Evolutionary conservation across 192 early-diverging fungal species (phyloP).

Genomic region (Gryganskiella cystojenkinii): DNA sequence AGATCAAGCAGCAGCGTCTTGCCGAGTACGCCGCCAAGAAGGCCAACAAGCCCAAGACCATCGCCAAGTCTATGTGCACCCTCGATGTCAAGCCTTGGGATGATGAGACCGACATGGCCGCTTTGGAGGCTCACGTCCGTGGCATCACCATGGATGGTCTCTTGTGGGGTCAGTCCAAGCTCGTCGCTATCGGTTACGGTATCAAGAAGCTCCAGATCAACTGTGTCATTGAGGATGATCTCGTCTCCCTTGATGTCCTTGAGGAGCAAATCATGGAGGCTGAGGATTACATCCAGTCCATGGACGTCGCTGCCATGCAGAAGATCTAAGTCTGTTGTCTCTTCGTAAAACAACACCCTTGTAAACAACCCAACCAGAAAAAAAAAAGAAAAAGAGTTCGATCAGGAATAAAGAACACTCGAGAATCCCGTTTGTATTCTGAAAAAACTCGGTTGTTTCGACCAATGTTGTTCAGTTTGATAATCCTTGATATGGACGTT

Average conservation of each 20-base stretch:
- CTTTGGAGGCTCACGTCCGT: conserved; percentile 77
- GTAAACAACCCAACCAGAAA: neutral
- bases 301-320: conserved; percentile 89
- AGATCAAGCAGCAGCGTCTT: conserved; percentile 87
- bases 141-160: conserved; percentile 89
- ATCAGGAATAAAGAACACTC: no score
- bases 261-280: conserved; percentile 80
- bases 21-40: conserved; percentile 94
- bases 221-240: conserved; percentile 93
- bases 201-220: conserved; percentile 97
- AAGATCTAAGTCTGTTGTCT: conserved; percentile 86
- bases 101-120: conserved; percentile 92
- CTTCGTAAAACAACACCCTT: no score
- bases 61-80: conserved; percentile 92
- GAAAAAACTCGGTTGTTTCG: no score
- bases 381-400: conserved; percentile 8
- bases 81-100: conserved; percentile 99
- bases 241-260: conserved; percentile 89
- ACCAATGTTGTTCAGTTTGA: no score
- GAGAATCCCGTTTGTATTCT: no score
- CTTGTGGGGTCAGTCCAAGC: conserved; percentile 86
- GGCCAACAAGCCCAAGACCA: conserved; percentile 85
- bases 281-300: conserved; percentile 93
- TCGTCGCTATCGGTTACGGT: conserved; percentile 90
- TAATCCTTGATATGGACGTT: no score